Percentiles rank a stretch among this genome's conserved stretches.
Conservation (phyloP, 2,329 filamentous ascomycete species). For the Colletotrichum lini region DNA sequence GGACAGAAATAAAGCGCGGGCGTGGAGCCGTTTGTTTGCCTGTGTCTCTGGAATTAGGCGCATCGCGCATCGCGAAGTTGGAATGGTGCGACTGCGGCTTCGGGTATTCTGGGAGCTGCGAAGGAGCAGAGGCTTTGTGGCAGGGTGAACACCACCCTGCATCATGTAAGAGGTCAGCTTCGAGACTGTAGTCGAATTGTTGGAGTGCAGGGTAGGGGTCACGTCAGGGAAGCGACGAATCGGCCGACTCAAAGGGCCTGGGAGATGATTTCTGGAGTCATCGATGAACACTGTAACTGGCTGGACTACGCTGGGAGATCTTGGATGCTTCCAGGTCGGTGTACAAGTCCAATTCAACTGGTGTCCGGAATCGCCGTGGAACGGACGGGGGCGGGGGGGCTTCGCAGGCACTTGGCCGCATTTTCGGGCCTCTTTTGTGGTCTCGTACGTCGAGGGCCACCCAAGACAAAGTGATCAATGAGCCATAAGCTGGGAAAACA, state of each 20-base stretch:
- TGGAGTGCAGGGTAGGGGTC: slow-evolving; percentile 14
- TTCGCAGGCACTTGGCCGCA: slow-evolving; percentile 40
- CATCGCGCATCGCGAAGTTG: neutral
- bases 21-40: slow-evolving; percentile 2
- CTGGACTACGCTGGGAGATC: neutral
- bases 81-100: slow-evolving; percentile 2
- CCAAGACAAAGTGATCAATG: slow-evolving; percentile 21
- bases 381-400: slow-evolving; percentile 25
- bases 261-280: neutral
- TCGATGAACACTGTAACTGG: neutral
- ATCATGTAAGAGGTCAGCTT: neutral
- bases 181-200: slow-evolving; percentile 16
- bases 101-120: slow-evolving; percentile 1
- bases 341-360: neutral
- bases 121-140: neutral
- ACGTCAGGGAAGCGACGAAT: neutral
- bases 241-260: neutral
- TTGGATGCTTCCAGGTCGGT: neutral
- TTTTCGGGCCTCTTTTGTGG: slow-evolving; percentile 39
- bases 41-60: slow-evolving; percentile 14
- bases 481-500: slow-evolving; percentile 1
- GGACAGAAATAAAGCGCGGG: neutral
- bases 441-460: slow-evolving; percentile 27
- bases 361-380: slow-evolving; percentile 23
- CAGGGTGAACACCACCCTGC: neutral